phyloP scores from a whole-genome alignment of 2,329 filamentous ascomycete species.

The Lanzia echinophila region DNA sequence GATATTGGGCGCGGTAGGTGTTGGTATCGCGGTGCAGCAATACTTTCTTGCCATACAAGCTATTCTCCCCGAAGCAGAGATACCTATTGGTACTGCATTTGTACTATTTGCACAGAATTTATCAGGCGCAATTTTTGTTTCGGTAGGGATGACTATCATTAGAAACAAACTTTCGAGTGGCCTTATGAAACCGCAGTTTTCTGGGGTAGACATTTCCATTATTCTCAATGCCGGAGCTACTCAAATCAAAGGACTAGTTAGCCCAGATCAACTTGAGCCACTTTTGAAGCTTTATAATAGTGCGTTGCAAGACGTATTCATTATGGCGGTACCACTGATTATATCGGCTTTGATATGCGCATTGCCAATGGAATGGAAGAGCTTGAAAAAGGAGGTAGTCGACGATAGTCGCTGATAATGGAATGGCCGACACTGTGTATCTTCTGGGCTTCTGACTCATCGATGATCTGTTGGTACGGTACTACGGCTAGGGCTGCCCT shows the following conservation, averaged over 20 bases:
- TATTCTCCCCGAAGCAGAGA: constrained; percentile 22
- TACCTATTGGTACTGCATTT: constrained; percentile 28
- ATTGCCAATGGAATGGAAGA: neutral
- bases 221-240: neutral
- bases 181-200: too few relatives aligned
- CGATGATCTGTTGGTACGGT: too few relatives aligned
- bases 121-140: constrained; percentile 33
- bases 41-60: constrained; percentile 26
- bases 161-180: too few relatives aligned
- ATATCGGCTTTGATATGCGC: neutral
- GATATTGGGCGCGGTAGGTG: constrained; percentile 26
- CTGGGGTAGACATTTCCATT: neutral
- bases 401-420: too few relatives aligned
- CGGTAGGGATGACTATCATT: constrained; percentile 14
- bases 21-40: constrained; percentile 29
- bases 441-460: too few relatives aligned
- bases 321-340: neutral
- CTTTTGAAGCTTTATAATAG: neutral
- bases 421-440: too few relatives aligned
- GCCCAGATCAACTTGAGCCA: neutral
- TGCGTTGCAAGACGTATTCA: neutral
- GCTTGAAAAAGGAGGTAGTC: neutral
- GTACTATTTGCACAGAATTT: constrained; percentile 33
- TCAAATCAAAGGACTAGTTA: neutral
- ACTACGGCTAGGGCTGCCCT: too few relatives aligned